phyloP scores from a whole-genome alignment of 139 green algal genomes.

The Penium margaritaceum region DNA sequence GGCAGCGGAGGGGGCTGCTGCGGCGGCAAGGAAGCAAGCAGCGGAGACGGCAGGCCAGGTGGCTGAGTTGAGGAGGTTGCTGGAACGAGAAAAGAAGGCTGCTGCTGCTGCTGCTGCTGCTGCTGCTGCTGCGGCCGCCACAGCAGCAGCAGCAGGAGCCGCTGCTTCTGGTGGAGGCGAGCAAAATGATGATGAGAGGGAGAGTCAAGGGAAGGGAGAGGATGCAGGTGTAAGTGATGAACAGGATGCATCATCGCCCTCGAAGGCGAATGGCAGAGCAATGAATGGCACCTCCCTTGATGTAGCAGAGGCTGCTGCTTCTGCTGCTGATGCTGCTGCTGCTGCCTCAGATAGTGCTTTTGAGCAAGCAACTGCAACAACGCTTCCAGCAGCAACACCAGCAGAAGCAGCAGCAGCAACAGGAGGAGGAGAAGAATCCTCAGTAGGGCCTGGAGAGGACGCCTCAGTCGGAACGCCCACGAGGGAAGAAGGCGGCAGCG shows the following conservation, averaged over 20 bases:
- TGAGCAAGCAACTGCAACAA: neutral
- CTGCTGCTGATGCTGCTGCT: too few relatives aligned
- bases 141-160: too few relatives aligned
- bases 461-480: neutral
- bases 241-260: too few relatives aligned
- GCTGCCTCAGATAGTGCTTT: neutral
- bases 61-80: neutral
- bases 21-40: neutral
- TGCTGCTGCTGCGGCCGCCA: too few relatives aligned
- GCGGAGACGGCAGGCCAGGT: neutral
- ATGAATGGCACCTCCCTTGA: too few relatives aligned
- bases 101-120: too few relatives aligned
- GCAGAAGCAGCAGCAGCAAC: neutral
- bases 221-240: neutral
- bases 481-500: neutral
- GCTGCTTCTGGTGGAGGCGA: too few relatives aligned
- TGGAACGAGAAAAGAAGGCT: neutral
- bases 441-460: neutral
- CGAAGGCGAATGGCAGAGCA: too few relatives aligned
- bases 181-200: neutral
- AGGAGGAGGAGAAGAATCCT: neutral
- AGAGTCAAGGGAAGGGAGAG: neutral
- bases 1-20: neutral
- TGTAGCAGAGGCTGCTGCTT: too few relatives aligned
- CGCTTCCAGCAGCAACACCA: too few relatives aligned